phyloP scores from a whole-genome alignment of 768 basidiomycete genomes.

The Hericium alpestre region DNA sequence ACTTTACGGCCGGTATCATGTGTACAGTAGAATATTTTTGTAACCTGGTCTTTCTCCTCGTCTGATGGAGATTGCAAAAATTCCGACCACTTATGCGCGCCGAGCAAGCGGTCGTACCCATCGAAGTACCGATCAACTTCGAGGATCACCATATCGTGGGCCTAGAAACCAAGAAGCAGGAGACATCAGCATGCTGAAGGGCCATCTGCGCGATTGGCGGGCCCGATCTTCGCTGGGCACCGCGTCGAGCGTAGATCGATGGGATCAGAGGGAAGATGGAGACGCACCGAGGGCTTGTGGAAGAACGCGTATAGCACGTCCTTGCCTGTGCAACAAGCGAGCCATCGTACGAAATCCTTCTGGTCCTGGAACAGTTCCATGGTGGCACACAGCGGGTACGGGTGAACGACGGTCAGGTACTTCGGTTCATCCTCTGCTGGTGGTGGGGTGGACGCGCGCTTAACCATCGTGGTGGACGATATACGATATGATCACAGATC shows the following conservation, averaged over 20 bases:
- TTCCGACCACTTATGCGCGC: slow-evolving; percentile 32
- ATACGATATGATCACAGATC: too few relatives aligned
- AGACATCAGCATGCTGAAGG: neutral
- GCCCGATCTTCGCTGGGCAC: neutral
- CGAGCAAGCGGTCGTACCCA: slow-evolving; percentile 27
- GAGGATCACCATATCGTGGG: slow-evolving; percentile 35
- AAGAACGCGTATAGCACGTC: slow-evolving; percentile 28
- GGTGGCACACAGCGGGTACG: slow-evolving; percentile 32
- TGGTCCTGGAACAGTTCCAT: slow-evolving; percentile 30
- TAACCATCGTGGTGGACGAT: slow-evolving; percentile 22
- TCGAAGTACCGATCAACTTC: slow-evolving; percentile 26
- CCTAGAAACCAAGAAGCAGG: slow-evolving; percentile 15
- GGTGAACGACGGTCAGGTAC: slow-evolving; percentile 34
- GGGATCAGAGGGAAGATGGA: neutral
- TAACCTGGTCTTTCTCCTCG: slow-evolving; percentile 20
- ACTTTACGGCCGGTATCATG: slow-evolving; percentile 29
- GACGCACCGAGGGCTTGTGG: slow-evolving; percentile 34
- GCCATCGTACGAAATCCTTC: slow-evolving; percentile 30
- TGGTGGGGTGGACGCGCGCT: slow-evolving; percentile 32
- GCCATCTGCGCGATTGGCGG: neutral
- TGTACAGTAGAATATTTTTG: slow-evolving; percentile 30
- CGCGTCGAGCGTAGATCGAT: neutral
- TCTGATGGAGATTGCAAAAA: slow-evolving; percentile 23
- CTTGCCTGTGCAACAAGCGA: slow-evolving; percentile 29
- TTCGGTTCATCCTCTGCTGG: slow-evolving; percentile 33